Percentiles rank a stretch among this genome's conserved stretches.
These are phyloP conservation scores for Limnanthes douglasii DNA, from an alignment of 345 rosid genomes.

Conservation along the genomic window DNA sequence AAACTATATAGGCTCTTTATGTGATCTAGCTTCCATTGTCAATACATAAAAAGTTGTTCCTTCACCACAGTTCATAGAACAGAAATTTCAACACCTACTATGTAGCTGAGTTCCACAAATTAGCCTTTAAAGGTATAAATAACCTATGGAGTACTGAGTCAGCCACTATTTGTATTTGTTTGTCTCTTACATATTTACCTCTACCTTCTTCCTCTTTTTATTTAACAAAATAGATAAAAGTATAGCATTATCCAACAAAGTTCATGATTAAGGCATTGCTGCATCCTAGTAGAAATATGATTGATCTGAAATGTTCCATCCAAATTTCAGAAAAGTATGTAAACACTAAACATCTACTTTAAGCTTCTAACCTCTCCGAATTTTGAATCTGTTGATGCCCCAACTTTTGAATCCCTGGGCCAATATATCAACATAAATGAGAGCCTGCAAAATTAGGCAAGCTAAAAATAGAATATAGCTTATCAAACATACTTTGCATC, in stretches of 20 bases:
- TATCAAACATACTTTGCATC: slow-evolving; percentile 49
- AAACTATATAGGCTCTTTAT: too few relatives aligned
- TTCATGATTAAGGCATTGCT: background rate
- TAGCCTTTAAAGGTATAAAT: too few relatives aligned
- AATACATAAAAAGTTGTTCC: too few relatives aligned
- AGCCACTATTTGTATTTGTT: background rate
- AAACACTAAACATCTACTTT: too few relatives aligned
- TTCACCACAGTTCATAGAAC: too few relatives aligned
- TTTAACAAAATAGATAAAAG: background rate
- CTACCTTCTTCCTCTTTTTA: background rate
- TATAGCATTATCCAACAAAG: background rate
- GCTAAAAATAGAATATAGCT: slow-evolving; percentile 1
- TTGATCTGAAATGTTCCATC: too few relatives aligned
- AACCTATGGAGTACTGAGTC: too few relatives aligned
- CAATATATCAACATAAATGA: slow-evolving; percentile 11
- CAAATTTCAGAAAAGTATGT: too few relatives aligned
- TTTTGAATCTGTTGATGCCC: slow-evolving; percentile 61
- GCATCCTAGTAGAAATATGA: background rate
- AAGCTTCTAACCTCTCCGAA: slow-evolving; percentile 78
- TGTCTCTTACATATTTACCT: too few relatives aligned
- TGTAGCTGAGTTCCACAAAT: too few relatives aligned
- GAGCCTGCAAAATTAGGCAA: slow-evolving; percentile 5
- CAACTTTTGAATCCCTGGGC: slow-evolving; percentile 57
- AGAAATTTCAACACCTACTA: too few relatives aligned
- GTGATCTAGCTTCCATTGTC: too few relatives aligned